A percentile compares a stretch with the other conserved stretches of the same genome.
Evolutionary conservation across 306 rosid genomes (phyloP).

Genomic region (Luffa aegyptiaca): DNA sequence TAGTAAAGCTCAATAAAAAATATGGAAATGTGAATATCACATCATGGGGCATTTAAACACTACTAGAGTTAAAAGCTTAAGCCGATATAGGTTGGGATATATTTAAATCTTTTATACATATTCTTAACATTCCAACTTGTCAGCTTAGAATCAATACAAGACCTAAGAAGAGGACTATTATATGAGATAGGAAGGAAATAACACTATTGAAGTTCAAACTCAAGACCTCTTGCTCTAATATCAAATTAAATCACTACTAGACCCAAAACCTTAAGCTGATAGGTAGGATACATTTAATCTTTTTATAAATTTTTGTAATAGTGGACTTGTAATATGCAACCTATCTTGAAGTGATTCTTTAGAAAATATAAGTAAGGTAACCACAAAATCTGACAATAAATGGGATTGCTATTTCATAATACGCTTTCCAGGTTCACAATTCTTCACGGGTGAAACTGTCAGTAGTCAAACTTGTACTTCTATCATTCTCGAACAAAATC

Average conservation of each 20-base stretch:
- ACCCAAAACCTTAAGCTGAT: neutral
- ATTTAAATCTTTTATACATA: neutral
- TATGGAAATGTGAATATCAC: neutral
- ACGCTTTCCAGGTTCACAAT: neutral
- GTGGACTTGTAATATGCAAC: neutral
- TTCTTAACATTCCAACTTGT: neutral
- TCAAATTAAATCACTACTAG: neutral
- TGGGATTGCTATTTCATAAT: neutral
- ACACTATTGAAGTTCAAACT: neutral
- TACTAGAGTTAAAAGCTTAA: neutral
- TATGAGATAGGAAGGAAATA: neutral
- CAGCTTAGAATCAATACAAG: too few relatives aligned
- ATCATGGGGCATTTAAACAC: neutral
- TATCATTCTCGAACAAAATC: neutral
- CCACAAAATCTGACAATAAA: neutral
- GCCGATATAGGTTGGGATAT: neutral
- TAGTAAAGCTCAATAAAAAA: neutral
- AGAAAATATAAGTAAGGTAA: neutral
- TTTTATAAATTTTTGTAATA: neutral
- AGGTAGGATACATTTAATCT: neutral
- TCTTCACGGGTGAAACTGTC: neutral
- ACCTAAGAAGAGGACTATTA: neutral
- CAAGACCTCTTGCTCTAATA: neutral
- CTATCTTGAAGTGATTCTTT: neutral
- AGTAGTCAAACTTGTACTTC: neutral